Evolutionary conservation across 495 filamentous ascomycete genomes (phyloP).

Genomic region (Daldinia childiae): DNA sequence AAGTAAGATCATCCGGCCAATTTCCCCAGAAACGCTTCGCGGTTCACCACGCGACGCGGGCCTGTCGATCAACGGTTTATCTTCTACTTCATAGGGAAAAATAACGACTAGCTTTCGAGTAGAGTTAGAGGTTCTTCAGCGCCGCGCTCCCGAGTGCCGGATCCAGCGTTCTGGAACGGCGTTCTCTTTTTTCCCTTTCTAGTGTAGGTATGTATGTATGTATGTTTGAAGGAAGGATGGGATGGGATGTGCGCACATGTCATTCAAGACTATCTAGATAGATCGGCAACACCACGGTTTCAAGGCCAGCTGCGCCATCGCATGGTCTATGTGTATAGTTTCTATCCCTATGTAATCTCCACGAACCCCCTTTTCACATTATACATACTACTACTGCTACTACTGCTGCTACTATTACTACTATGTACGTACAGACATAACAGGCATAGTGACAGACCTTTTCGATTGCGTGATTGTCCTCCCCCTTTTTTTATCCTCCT

Average conservation of each 20-base stretch:
- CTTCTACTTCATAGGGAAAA: constrained; percentile 39
- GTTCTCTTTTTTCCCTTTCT: background rate
- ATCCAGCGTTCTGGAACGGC: constrained; percentile 35
- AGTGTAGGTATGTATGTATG: background rate
- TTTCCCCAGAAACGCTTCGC: background rate
- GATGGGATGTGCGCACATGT: background rate
- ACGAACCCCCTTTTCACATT: constrained; percentile 1
- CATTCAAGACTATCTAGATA: constrained; percentile 18
- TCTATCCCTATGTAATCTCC: constrained; percentile 5
- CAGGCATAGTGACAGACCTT: background rate
- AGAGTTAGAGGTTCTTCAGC: background rate
- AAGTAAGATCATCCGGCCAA: too few species aligned
- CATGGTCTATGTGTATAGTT: background rate
- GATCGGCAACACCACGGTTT: background rate
- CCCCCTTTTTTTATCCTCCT: constrained; percentile 14
- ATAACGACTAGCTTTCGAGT: background rate
- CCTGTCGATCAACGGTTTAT: constrained; percentile 41
- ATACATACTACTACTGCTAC: too few species aligned
- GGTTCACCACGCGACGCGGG: constrained; percentile 26
- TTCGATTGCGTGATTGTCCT: constrained; percentile 33
- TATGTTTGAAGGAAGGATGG: background rate
- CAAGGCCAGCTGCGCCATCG: background rate
- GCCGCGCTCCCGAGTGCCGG: constrained; percentile 28
- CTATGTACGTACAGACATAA: too few species aligned
- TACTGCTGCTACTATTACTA: too few species aligned